These are phyloP conservation scores for Astrothelium subdiscretum DNA, from an alignment of 495 filamentous ascomycete species.

Conservation along the genomic window DNA sequence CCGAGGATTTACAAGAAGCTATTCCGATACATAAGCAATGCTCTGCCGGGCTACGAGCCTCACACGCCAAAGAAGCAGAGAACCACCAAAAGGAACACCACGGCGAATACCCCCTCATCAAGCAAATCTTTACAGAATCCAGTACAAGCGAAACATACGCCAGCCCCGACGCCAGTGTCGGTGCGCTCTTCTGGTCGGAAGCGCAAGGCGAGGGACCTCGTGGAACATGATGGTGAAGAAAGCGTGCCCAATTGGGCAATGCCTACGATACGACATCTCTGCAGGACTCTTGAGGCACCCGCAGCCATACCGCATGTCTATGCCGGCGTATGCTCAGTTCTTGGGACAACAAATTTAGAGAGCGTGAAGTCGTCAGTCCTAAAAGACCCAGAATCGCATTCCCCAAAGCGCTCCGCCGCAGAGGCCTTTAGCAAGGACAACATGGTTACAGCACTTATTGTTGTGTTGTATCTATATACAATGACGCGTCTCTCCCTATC, in stretches of 20 bases:
- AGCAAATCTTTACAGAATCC: background rate
- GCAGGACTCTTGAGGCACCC: conserved; percentile 47
- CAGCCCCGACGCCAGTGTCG: background rate
- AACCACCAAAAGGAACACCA: background rate
- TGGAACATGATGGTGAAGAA: conserved; percentile 2
- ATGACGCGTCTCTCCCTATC: conserved; percentile 26
- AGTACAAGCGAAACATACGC: background rate
- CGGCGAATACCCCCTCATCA: background rate
- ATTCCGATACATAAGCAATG: conserved; percentile 65
- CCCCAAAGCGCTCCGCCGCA: background rate
- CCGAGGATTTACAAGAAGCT: conserved; percentile 77
- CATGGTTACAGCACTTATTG: conserved; percentile 43
- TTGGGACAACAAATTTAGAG: background rate
- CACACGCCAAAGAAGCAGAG: conserved; percentile 20
- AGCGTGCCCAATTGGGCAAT: conserved; percentile 54
- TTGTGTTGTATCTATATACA: conserved; percentile 56
- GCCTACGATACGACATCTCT: conserved; percentile 52
- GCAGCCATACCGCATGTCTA: conserved; percentile 52
- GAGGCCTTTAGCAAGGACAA: conserved; percentile 8
- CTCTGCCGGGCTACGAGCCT: conserved; percentile 37
- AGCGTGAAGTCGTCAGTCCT: background rate
- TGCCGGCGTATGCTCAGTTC: conserved; percentile 47
- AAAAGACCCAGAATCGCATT: background rate
- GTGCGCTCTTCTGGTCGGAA: background rate
- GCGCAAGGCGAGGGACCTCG: background rate